These are phyloP conservation scores for Polygonum aviculare DNA, from an alignment of 148 eudicot species.

Conservation along the genomic window DNA sequence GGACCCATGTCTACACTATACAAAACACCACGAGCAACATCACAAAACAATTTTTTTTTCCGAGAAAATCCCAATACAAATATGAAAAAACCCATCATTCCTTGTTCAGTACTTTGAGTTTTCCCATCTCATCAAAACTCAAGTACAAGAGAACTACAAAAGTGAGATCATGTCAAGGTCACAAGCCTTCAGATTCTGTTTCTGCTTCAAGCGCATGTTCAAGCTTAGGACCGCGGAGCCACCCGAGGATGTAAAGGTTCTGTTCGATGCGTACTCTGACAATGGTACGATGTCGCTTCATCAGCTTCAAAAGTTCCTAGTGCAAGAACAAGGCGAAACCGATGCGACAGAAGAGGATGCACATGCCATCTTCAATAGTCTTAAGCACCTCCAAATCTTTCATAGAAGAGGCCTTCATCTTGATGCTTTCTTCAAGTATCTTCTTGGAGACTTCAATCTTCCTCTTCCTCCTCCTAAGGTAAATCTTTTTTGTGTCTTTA, in stretches of 20 bases:
- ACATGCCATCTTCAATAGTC: constrained; percentile 25
- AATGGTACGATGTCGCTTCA: constrained; percentile 36
- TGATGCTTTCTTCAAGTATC: constrained; percentile 42
- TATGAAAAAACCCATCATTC: not conserved
- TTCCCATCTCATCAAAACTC: not conserved
- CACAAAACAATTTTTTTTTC: not conserved
- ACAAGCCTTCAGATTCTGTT: constrained; percentile 35
- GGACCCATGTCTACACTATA: not conserved
- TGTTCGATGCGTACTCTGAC: constrained; percentile 39
- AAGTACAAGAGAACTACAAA: not conserved
- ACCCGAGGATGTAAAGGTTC: constrained; percentile 29
- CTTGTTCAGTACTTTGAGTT: not conserved
- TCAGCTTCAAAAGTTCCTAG: constrained; percentile 27
- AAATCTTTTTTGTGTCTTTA: constrained; percentile 1
- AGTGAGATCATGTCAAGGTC: constrained; percentile 4
- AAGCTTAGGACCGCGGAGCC: constrained; percentile 28
- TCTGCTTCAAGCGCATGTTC: constrained; percentile 41
- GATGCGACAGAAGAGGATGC: constrained; percentile 28
- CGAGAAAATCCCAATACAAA: not conserved
- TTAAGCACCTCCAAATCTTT: constrained; percentile 32
- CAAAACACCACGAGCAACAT: not conserved
- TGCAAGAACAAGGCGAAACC: constrained; percentile 34
- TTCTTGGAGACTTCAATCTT: constrained; percentile 42
- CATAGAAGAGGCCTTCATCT: constrained; percentile 40
- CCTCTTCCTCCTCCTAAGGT: constrained; percentile 33